phyloP scores from a whole-genome alignment of 768 basidiomycete genomes.

The Gelatoporia subvermispora region DNA sequence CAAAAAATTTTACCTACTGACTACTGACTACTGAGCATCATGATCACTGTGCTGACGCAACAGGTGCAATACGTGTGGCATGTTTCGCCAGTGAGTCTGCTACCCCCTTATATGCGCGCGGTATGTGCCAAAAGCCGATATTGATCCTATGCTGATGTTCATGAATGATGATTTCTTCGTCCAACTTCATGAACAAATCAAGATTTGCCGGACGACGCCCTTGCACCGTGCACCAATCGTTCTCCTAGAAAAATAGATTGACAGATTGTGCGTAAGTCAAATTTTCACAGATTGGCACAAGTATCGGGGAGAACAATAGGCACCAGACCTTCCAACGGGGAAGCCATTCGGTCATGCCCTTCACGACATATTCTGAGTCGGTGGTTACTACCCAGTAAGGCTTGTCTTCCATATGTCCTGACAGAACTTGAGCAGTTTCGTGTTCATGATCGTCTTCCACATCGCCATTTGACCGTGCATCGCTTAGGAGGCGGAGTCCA shows the following conservation, averaged over 20 bases:
- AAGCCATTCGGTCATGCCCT: constrained; percentile 32
- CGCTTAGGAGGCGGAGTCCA: background rate
- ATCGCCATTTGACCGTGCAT: background rate
- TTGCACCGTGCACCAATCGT: background rate
- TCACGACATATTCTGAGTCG: constrained; percentile 33
- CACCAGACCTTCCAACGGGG: constrained; percentile 30
- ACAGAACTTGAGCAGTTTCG: background rate
- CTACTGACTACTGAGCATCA: no score
- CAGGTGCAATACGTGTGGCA: background rate
- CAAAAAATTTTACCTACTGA: no score
- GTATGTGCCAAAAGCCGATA: constrained; percentile 1
- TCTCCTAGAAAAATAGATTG: no score
- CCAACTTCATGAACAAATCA: background rate
- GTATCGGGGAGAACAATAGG: no score
- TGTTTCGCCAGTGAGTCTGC: background rate
- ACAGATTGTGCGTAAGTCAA: no score
- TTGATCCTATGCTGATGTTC: background rate
- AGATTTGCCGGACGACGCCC: background rate
- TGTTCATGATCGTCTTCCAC: background rate
- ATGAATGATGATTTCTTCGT: background rate
- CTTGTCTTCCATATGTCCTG: no score
- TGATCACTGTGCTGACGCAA: no score
- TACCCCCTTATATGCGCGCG: background rate
- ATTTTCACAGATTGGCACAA: no score
- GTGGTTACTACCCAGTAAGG: constrained; percentile 21